Evolutionary conservation across 73 alveolate species (phyloP).

Genomic region (Breviolum minutum): DNA sequence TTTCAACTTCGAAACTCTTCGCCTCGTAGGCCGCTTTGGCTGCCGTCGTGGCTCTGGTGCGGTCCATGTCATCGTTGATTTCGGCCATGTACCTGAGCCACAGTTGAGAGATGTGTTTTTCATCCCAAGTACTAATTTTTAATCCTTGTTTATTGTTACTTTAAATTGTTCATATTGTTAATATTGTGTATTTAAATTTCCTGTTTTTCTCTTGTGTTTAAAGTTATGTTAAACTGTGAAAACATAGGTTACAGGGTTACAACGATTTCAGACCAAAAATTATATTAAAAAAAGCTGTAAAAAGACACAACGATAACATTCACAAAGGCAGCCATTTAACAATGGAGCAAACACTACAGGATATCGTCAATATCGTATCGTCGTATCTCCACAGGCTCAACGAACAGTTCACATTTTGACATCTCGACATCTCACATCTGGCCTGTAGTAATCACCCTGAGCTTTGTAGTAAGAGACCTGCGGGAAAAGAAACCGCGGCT

Average conservation of each 20-base stretch:
- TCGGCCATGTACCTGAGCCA: slow-evolving; percentile 82
- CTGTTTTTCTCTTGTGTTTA: too few relatives aligned
- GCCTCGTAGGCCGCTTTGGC: slow-evolving; percentile 91
- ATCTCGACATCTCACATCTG: neutral
- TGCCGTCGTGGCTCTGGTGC: slow-evolving; percentile 86
- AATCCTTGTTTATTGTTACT: neutral
- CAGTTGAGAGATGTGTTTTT: neutral
- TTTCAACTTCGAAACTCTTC: neutral
- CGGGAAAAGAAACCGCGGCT: neutral
- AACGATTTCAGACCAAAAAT: too few relatives aligned
- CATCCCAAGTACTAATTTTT: neutral
- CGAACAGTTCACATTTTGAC: too few relatives aligned
- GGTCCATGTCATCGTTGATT: slow-evolving; percentile 90
- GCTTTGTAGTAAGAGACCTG: slow-evolving; percentile 93
- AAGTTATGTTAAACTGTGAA: too few relatives aligned
- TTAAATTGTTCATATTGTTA: too few relatives aligned
- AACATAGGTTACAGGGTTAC: too few relatives aligned
- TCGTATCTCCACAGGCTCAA: neutral
- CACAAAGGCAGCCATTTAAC: neutral
- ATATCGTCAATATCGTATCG: too few relatives aligned
- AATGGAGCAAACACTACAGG: neutral
- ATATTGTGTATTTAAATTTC: too few relatives aligned
- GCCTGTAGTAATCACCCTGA: slow-evolving; percentile 81
- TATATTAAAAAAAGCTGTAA: neutral
- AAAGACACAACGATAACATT: neutral